Percentiles rank a stretch among this genome's conserved stretches.
These are phyloP conservation scores for Cercophora samala DNA, from an alignment of 495 filamentous ascomycete species.

Conservation along the genomic window DNA sequence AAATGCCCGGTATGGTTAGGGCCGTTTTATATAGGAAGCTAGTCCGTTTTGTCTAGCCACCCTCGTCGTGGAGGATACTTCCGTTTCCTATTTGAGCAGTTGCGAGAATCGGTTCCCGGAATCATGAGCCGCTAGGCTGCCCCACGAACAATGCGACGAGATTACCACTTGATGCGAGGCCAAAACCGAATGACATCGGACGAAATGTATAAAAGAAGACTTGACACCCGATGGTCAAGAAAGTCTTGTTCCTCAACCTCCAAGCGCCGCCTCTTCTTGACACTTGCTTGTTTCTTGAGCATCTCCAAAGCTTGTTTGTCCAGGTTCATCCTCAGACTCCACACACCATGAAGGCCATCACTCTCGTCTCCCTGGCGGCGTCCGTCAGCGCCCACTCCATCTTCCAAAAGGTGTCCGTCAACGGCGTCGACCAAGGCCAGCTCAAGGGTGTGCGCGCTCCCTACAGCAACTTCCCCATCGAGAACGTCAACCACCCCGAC, in stretches of 20 bases:
- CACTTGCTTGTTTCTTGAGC: neutral
- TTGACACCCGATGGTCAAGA: neutral
- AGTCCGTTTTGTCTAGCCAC: no score
- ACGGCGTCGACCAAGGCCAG: constrained; percentile 52
- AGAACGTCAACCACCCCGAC: constrained; percentile 38
- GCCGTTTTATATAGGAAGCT: no score
- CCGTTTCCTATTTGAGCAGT: constrained; percentile 6
- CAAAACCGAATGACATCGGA: neutral
- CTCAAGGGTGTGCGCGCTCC: constrained; percentile 52
- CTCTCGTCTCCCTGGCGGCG: constrained; percentile 31
- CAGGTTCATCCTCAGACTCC: neutral
- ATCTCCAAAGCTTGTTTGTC: constrained; percentile 1
- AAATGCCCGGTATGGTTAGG: no score
- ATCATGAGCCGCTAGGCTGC: neutral
- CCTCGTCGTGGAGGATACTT: constrained; percentile 3
- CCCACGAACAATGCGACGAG: neutral
- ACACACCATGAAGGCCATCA: constrained; percentile 25
- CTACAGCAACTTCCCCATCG: constrained; percentile 40
- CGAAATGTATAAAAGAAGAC: neutral
- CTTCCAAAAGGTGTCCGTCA: constrained; percentile 51
- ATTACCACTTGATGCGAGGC: neutral
- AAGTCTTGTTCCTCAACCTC: neutral
- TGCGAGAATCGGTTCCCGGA: constrained; percentile 1
- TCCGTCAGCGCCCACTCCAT: constrained; percentile 36
- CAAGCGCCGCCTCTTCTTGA: neutral